Percentiles rank a stretch among this genome's conserved stretches.
Conservation (phyloP, 257 asterid genomes). For the Ilex asprella region DNA sequence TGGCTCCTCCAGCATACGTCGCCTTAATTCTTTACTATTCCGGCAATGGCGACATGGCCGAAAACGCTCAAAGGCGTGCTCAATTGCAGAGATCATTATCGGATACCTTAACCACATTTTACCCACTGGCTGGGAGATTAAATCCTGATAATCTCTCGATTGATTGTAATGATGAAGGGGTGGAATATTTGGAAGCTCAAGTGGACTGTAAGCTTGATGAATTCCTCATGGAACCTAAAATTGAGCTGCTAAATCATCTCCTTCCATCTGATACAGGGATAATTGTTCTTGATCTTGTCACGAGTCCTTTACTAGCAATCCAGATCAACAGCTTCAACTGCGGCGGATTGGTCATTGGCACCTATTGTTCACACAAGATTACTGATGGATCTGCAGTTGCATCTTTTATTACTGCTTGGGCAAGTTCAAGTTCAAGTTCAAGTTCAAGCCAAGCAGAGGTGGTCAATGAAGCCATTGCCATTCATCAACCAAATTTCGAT, state of each 20-base stretch:
- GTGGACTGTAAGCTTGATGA: background rate
- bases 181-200: conserved; percentile 20
- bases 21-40: conserved; percentile 27
- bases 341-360: conserved; percentile 11
- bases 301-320: too few species aligned
- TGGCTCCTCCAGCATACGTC: conserved; percentile 21
- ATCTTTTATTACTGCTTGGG: too few species aligned
- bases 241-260: background rate
- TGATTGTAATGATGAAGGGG: conserved; percentile 36
- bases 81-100: conserved; percentile 19
- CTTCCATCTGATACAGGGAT: conserved; percentile 4
- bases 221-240: background rate
- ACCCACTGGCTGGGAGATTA: conserved; percentile 35
- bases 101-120: conserved; percentile 22
- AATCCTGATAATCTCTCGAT: conserved; percentile 9
- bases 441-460: too few species aligned
- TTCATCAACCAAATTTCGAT: too few species aligned
- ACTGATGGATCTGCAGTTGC: background rate
- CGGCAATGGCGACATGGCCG: background rate
- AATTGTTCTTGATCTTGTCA: too few species aligned
- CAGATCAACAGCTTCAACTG: background rate
- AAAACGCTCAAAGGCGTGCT: background rate
- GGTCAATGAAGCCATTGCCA: too few species aligned
- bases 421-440: too few species aligned
- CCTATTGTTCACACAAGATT: conserved; percentile 1